phyloP scores from a whole-genome alignment of 805 yeast genomes.

The Torulaspora delbrueckii region DNA sequence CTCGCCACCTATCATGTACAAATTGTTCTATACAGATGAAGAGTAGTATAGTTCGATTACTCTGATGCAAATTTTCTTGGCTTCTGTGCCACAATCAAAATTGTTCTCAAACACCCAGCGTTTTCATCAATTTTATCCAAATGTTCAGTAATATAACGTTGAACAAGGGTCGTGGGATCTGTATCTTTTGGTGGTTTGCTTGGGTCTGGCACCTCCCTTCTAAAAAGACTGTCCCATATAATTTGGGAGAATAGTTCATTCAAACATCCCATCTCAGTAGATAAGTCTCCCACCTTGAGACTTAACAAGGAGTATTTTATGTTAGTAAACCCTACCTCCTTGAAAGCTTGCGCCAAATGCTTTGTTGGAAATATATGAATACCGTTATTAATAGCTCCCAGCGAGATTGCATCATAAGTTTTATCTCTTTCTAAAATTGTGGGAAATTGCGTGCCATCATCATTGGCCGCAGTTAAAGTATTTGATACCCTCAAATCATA shows the following conservation, averaged over 20 bases:
- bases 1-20: conserved; percentile 2
- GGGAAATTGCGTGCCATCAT: conserved; percentile 11
- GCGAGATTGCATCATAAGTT: conserved; percentile 22
- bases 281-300: conserved; percentile 29
- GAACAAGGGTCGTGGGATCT: conserved; percentile 22
- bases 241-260: conserved; percentile 26
- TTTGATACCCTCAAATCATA: conserved; percentile 25
- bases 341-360: conserved; percentile 23
- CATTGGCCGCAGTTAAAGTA: conserved; percentile 6
- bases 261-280: conserved; percentile 29
- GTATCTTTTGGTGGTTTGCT: conserved; percentile 16
- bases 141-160: conserved; percentile 28
- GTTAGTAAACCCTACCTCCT: conserved; percentile 29
- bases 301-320: conserved; percentile 27
- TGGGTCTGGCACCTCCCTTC: conserved; percentile 16
- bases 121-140: conserved; percentile 25
- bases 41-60: neutral
- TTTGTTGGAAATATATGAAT: conserved; percentile 28
- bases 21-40: neutral
- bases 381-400: conserved; percentile 28
- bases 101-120: conserved; percentile 27
- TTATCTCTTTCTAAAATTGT: conserved; percentile 25
- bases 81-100: conserved; percentile 29
- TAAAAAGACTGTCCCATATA: conserved; percentile 20
- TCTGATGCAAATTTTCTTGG: conserved; percentile 14